phyloP scores from a whole-genome alignment of 306 rosid genomes.

The Leucaena leucocephala region DNA sequence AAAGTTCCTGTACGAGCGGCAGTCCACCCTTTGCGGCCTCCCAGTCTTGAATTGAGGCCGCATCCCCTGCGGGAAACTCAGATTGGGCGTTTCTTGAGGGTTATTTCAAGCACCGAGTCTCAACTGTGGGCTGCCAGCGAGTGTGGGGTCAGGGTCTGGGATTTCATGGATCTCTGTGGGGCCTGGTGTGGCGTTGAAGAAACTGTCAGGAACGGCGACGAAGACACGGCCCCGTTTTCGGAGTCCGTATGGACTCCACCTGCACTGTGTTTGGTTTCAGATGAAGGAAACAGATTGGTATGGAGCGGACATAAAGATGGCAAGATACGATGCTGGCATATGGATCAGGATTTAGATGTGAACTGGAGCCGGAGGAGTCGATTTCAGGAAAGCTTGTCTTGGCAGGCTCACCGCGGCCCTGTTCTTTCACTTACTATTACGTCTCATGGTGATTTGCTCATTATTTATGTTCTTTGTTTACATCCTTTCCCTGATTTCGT shows the following conservation, averaged over 20 bases:
- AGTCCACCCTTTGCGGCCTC: constrained; percentile 79
- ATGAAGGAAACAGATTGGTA: constrained; percentile 65
- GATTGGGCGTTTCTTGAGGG: constrained; percentile 73
- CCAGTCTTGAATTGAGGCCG: constrained; percentile 76
- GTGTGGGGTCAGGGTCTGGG: constrained; percentile 73
- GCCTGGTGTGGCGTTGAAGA: constrained; percentile 46
- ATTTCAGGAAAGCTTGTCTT: constrained; percentile 59
- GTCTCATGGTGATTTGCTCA: constrained; percentile 44
- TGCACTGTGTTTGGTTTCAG: constrained; percentile 73
- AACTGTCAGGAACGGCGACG: constrained; percentile 48
- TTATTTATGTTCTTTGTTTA: constrained; percentile 9
- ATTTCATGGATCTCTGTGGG: constrained; percentile 62
- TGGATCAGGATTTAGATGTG: constrained; percentile 47
- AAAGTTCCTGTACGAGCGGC: constrained; percentile 64
- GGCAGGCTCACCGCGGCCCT: constrained; percentile 69
- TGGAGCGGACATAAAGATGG: constrained; percentile 97
- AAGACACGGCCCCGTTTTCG: constrained; percentile 70
- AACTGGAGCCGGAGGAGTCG: constrained; percentile 33
- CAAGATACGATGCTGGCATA: constrained; percentile 76
- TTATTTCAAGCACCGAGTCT: constrained; percentile 55
- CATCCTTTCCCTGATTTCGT: not conserved
- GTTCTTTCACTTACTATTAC: constrained; percentile 55
- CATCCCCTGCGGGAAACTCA: constrained; percentile 91
- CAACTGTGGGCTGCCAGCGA: constrained; percentile 84
- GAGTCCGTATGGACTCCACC: constrained; percentile 70